Evolutionary conservation across 768 basidiomycete genomes (phyloP).

Genomic region (Lactarius tabidus): DNA sequence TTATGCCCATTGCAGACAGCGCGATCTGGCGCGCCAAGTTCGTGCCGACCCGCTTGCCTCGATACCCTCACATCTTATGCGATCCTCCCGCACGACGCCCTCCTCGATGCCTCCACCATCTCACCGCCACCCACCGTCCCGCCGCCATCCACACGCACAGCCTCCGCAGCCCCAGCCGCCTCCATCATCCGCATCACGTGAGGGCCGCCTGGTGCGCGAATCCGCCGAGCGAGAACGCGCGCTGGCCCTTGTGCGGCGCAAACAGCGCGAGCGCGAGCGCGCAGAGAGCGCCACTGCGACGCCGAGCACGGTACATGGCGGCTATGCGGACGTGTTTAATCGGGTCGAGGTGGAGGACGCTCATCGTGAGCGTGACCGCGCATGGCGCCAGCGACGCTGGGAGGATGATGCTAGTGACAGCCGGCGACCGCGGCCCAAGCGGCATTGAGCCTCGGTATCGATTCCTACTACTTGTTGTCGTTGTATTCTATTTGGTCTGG

Average conservation of each 20-base stretch:
- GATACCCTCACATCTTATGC: slow-evolving; percentile 61
- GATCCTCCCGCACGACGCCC: slow-evolving; percentile 30
- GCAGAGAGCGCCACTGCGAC: slow-evolving; percentile 63
- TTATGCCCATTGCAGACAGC: slow-evolving; percentile 40
- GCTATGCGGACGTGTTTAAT: slow-evolving; percentile 71
- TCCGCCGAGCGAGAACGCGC: slow-evolving; percentile 73
- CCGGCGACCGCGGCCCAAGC: slow-evolving; percentile 7
- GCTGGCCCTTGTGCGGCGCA: slow-evolving; percentile 62
- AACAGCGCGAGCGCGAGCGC: slow-evolving; percentile 58
- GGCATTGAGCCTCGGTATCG: background rate
- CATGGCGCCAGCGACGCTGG: slow-evolving; percentile 31
- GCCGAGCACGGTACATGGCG: slow-evolving; percentile 60
- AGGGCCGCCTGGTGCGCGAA: slow-evolving; percentile 65
- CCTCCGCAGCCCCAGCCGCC: slow-evolving; percentile 23
- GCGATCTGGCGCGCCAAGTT: slow-evolving; percentile 60
- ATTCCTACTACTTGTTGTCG: background rate
- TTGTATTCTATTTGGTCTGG: background rate
- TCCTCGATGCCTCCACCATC: background rate
- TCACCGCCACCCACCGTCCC: slow-evolving; percentile 30
- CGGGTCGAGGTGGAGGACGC: slow-evolving; percentile 69
- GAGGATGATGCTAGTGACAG: slow-evolving; percentile 10
- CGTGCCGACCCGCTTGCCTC: slow-evolving; percentile 69
- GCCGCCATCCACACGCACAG: slow-evolving; percentile 7
- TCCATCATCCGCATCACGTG: slow-evolving; percentile 31
- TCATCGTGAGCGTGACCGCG: slow-evolving; percentile 43